Conservation (phyloP, 768 basidiomycete genomes). For the Naganishia vishniacii region DNA sequence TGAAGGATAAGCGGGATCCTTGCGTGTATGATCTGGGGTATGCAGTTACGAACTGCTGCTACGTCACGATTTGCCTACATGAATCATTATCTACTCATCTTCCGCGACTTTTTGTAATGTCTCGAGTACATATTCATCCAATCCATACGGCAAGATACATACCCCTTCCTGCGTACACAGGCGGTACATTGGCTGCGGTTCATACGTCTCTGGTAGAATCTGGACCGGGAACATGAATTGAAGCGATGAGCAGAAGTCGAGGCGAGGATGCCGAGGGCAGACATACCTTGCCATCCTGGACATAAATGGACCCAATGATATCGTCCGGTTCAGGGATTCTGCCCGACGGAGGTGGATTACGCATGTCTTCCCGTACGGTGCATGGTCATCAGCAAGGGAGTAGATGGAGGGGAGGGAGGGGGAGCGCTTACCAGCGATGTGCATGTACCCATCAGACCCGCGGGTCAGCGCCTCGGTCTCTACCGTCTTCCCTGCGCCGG, state of each 20-base stretch:
- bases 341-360: constrained; percentile 44
- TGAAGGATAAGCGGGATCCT: background rate
- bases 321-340: constrained; percentile 48
- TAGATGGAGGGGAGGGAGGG: background rate
- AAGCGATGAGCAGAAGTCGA: background rate
- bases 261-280: background rate
- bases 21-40: too few relatives aligned
- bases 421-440: constrained; percentile 42
- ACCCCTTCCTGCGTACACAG: constrained; percentile 43
- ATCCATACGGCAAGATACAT: constrained; percentile 39
- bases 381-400: background rate
- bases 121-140: constrained; percentile 38
- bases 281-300: constrained; percentile 42
- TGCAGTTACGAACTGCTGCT: too few relatives aligned
- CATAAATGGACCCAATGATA: constrained; percentile 46
- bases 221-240: constrained; percentile 1
- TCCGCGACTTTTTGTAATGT: constrained; percentile 11
- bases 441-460: constrained; percentile 46
- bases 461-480: constrained; percentile 40
- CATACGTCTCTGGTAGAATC: constrained; percentile 44
- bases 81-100: background rate
- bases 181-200: constrained; percentile 44
- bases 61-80: too few relatives aligned
- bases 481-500: constrained; percentile 31
- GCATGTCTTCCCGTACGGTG: constrained; percentile 33